Conservation (phyloP, 1,284 basidiomycete genomes). For the Sporisorium iseilematis-ciliati region DNA sequence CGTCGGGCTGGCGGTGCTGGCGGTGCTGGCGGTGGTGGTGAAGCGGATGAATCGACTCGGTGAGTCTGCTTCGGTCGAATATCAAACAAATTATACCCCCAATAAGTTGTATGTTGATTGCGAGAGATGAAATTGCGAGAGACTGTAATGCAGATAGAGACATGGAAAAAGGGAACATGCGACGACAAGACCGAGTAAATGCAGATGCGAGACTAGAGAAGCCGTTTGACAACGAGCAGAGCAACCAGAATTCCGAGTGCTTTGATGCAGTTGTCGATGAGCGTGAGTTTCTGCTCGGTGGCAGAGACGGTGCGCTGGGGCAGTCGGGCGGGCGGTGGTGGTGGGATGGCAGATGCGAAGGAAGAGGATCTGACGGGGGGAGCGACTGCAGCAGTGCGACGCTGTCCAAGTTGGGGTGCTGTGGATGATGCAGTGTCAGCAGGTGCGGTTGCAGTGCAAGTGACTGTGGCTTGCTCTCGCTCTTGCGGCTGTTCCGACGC, state of each 20-base stretch:
- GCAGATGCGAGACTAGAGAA: slow-evolving; percentile 18
- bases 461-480: slow-evolving; percentile 3
- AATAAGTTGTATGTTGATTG: no score
- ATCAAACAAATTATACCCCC: not conserved
- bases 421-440: not conserved
- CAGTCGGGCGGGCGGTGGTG: not conserved
- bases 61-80: no score
- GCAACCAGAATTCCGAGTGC: slow-evolving; percentile 42
- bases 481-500: not conserved
- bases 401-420: slow-evolving; percentile 1
- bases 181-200: not conserved
- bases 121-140: slow-evolving; percentile 6
- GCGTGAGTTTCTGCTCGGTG: slow-evolving; percentile 29
- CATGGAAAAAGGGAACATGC: not conserved
- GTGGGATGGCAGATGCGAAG: not conserved
- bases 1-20: no score
- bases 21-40: no score
- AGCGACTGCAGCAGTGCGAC: not conserved
- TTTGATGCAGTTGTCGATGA: slow-evolving; percentile 51
- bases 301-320: slow-evolving; percentile 11
- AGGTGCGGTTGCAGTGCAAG: not conserved
- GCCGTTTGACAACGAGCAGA: slow-evolving; percentile 44
- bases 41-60: no score
- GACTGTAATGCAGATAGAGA: slow-evolving; percentile 7
- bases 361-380: slow-evolving; percentile 10